A percentile compares a stretch with the other conserved stretches of the same genome.
Evolutionary conservation across 352 stramenopile genomes (phyloP).

Genomic region (Globisporangium okanoganense): DNA sequence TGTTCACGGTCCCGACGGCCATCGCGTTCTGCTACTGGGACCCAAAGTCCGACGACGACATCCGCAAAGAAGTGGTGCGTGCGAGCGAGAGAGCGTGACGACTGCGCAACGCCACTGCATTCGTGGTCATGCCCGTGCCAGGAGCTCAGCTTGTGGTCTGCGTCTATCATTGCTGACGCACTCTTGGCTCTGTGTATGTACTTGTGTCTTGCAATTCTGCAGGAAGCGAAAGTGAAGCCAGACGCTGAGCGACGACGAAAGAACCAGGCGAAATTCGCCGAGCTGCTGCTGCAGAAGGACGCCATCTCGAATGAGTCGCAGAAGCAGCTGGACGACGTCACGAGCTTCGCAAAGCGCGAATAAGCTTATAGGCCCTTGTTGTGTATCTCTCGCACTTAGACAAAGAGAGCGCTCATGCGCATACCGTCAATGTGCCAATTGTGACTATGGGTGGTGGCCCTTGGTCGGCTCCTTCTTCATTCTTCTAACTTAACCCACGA

Average conservation of each 20-base stretch:
- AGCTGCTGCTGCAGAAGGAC: constrained; percentile 58
- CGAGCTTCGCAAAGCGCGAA: constrained; percentile 55
- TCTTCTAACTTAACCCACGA: no score
- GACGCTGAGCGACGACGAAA: constrained; percentile 57
- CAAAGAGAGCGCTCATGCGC: background rate
- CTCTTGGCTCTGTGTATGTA: background rate
- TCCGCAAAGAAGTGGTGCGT: constrained; percentile 74
- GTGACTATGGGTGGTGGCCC: background rate
- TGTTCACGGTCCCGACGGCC: constrained; percentile 71
- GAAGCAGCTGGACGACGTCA: constrained; percentile 75
- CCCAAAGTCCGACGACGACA: constrained; percentile 68
- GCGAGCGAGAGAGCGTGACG: no score
- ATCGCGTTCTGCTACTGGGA: constrained; percentile 69
- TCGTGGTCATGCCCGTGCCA: background rate
- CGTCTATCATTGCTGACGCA: background rate
- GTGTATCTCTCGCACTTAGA: background rate
- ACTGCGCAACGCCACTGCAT: background rate
- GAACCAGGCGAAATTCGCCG: constrained; percentile 69
- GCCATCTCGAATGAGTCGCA: constrained; percentile 56
- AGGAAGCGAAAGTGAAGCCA: constrained; percentile 70
- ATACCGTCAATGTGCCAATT: background rate
- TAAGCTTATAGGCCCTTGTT: constrained; percentile 6
- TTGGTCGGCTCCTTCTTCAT: background rate
- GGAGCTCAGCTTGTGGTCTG: background rate
- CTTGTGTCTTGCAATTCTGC: background rate